phyloP scores from a whole-genome alignment of 2,329 filamentous ascomycete genomes.

The Trichoderma sp. region DNA sequence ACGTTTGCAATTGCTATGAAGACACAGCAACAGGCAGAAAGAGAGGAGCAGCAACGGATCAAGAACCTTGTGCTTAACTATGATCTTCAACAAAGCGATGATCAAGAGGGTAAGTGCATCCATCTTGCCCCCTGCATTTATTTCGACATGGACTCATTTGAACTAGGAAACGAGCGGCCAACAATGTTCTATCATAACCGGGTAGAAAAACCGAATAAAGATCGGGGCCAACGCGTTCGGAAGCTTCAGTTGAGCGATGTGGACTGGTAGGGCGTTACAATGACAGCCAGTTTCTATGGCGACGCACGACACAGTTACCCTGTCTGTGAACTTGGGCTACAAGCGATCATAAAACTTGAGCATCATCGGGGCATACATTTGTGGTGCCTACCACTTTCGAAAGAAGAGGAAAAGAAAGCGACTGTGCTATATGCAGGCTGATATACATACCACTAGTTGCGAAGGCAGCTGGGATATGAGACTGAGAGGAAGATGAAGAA shows the following conservation, averaged over 20 bases:
- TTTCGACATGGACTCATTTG: conserved; percentile 53
- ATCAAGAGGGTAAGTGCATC: conserved; percentile 70
- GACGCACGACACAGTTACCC: background rate
- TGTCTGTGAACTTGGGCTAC: background rate
- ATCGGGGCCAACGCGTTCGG: conserved; percentile 78
- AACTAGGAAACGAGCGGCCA: conserved; percentile 55
- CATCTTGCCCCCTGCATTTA: conserved; percentile 7
- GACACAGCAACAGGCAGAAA: conserved; percentile 90
- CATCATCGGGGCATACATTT: background rate
- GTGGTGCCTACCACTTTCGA: background rate
- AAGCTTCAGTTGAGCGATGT: conserved; percentile 96
- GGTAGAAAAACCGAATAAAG: conserved; percentile 59
- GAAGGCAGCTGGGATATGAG: background rate
- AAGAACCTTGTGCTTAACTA: conserved; percentile 97
- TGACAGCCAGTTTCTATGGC: background rate
- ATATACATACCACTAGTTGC: background rate
- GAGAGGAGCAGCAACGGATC: conserved; percentile 96
- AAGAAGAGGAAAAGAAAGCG: background rate
- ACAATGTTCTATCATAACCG: conserved; percentile 57
- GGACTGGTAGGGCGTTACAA: conserved; percentile 73
- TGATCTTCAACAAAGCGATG: conserved; percentile 83
- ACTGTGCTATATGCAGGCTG: background rate
- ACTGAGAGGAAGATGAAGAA: background rate
- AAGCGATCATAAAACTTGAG: background rate
- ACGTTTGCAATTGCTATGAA: conserved; percentile 96